Evolutionary conservation across 1,139 yeast genomes (phyloP).

Genomic region (Sugiyamaella pinicola): DNA sequence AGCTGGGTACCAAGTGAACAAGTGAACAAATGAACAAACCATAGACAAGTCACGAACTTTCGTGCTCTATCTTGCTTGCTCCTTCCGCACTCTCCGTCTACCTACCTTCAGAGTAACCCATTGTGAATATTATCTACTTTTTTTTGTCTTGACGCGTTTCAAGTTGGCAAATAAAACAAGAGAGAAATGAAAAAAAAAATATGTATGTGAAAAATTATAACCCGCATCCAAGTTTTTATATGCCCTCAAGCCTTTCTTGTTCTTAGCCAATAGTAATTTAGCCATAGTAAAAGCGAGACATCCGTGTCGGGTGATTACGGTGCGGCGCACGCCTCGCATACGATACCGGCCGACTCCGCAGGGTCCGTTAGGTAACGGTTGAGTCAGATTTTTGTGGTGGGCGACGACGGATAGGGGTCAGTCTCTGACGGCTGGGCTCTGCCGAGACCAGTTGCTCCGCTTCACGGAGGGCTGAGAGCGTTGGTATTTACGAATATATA

Average conservation of each 20-base stretch:
- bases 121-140: conserved; percentile 15
- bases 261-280: conserved; percentile 14
- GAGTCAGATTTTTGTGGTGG: too few relatives aligned
- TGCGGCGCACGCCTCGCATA: conserved; percentile 8
- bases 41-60: too few relatives aligned
- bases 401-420: neutral
- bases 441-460: neutral
- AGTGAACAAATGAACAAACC: too few relatives aligned
- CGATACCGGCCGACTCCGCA: neutral
- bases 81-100: neutral
- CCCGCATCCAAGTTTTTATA: conserved; percentile 9
- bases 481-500: neutral
- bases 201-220: conserved; percentile 10
- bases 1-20: too few relatives aligned
- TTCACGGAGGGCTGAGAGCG: neutral
- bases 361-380: too few relatives aligned
- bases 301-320: conserved; percentile 15
- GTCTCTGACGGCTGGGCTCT: conserved; percentile 5
- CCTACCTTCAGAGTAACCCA: conserved; percentile 28
- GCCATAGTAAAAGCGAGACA: conserved; percentile 15
- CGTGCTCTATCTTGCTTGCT: neutral
- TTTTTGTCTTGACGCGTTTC: neutral
- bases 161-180: conserved; percentile 3
- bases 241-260: neutral
- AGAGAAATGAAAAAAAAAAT: conserved; percentile 1